Conservation (phyloP, 1,284 basidiomycete genomes). For the Clitocybe nebularis region DNA sequence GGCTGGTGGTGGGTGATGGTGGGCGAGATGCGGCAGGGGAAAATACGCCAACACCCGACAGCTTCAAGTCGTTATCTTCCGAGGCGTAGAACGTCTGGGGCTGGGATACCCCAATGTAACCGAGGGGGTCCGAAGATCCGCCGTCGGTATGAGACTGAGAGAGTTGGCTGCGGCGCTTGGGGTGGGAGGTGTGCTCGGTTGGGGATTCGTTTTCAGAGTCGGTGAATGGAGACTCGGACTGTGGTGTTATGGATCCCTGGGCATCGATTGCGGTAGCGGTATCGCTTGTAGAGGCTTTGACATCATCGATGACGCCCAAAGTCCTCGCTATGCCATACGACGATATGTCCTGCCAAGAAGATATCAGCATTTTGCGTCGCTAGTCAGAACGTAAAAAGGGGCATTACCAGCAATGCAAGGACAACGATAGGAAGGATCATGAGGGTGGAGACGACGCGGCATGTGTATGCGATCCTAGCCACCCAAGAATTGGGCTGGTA, state of each 20-base stretch:
- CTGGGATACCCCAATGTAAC: slow-evolving; percentile 24
- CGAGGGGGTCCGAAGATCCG: too few species aligned
- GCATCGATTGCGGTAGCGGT: slow-evolving; percentile 33
- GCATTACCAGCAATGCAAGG: slow-evolving; percentile 57
- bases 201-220: slow-evolving; percentile 20
- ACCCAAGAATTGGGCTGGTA: slow-evolving; percentile 65
- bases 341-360: slow-evolving; percentile 56
- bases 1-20: slow-evolving; percentile 54
- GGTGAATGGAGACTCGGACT: slow-evolving; percentile 20
- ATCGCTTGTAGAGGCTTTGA: slow-evolving; percentile 65
- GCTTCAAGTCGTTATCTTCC: slow-evolving; percentile 46
- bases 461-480: slow-evolving; percentile 57
- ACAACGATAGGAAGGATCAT: slow-evolving; percentile 61
- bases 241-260: slow-evolving; percentile 21
- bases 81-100: slow-evolving; percentile 48
- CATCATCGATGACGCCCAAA: slow-evolving; percentile 68
- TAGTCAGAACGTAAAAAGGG: slow-evolving; percentile 5
- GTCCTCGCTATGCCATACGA: slow-evolving; percentile 83
- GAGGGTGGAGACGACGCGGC: slow-evolving; percentile 60
- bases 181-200: slow-evolving; percentile 13
- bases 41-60: slow-evolving; percentile 68
- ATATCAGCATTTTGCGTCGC: slow-evolving; percentile 2
- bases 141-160: slow-evolving; percentile 11
- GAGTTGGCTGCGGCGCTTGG: slow-evolving; percentile 12
- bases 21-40: slow-evolving; percentile 65